These are phyloP conservation scores for Colletotrichum gigasporum DNA, from an alignment of 2,329 filamentous ascomycete species.

Conservation along the genomic window DNA sequence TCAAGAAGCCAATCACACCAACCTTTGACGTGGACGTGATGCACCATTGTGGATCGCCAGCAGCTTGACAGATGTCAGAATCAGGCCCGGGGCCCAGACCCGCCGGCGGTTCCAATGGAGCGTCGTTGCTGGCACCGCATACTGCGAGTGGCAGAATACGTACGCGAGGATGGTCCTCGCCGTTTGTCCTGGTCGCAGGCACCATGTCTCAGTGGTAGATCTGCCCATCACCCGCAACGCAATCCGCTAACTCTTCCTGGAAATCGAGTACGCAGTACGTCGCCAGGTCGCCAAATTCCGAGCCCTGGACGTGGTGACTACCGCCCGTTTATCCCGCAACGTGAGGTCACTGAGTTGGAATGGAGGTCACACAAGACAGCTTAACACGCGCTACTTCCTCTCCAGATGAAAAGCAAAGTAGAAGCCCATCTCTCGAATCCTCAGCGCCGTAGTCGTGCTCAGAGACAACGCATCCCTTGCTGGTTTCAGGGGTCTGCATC, in stretches of 20 bases:
- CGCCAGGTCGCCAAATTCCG: not conserved
- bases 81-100: not conserved
- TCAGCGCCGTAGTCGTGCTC: conserved; percentile 7
- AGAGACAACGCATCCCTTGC: conserved; percentile 9
- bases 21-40: not conserved
- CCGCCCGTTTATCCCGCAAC: not conserved
- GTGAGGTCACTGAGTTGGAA: not conserved
- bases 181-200: not conserved
- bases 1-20: not conserved
- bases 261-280: not conserved
- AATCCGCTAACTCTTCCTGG: not conserved
- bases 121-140: not conserved
- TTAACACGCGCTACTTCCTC: not conserved
- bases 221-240: not conserved
- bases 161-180: not conserved
- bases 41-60: conserved; percentile 4
- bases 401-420: not conserved
- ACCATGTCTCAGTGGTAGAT: not conserved
- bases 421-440: not conserved
- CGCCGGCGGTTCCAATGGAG: not conserved
- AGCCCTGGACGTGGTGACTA: not conserved
- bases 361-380: conserved; percentile 9
- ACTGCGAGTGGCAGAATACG: not conserved
- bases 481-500: conserved; percentile 32
- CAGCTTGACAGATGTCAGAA: conserved; percentile 23